Base-by-base conservation (phyloP, 345 rosid genomes). In the Pistacia atlantica region DNA sequence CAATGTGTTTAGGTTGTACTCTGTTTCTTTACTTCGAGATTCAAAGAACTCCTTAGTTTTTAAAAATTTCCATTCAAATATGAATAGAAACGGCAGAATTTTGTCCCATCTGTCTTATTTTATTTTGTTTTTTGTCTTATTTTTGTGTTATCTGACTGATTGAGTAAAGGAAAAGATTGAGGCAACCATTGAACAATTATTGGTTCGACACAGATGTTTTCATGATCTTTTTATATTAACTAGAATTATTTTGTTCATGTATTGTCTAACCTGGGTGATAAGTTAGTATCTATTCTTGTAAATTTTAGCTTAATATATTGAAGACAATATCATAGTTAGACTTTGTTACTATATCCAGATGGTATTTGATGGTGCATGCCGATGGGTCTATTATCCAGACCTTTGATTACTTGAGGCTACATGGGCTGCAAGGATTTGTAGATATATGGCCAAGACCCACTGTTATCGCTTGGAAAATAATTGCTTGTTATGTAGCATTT, bases 291-390 rank as follows among this genome's bases (percentile, higher is more conserved):
- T 33, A 37, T 8, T 73, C 46, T 60, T 65, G 18, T 9, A 61
- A 67, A 45, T 22, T 33, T 62, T 61, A 7, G 18, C 31, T 64
- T 20, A 17, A n/a, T 18, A 5, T 52, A 31, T 75, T 77, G 72
- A 18, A 67, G 18, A 67, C 9, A 42, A 5, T 28, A 20, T 38
- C 11, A 75, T 62, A 46, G 13, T 58, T 70, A 28, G n/a, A 12
- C 35, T 38, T 74, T 79, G 33, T 20, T 56, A 22, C 64, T 64
- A 35, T 48, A 6, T 83, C 78, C 86, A 96, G 99, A 88, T 96
- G 99, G 99, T 93, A 92, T 72, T 88, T 97, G 1, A 89, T 93
- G 97, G 98, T 92, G 8, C 94, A 93, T 85, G 93, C 95, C 52
- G 95, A 93, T 80, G 99, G 98, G 55, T 92, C 99, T 33, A 77